These are phyloP conservation scores for Capsicum pubescens DNA, from an alignment of 257 asterid genomes.

Conservation along the genomic window DNA sequence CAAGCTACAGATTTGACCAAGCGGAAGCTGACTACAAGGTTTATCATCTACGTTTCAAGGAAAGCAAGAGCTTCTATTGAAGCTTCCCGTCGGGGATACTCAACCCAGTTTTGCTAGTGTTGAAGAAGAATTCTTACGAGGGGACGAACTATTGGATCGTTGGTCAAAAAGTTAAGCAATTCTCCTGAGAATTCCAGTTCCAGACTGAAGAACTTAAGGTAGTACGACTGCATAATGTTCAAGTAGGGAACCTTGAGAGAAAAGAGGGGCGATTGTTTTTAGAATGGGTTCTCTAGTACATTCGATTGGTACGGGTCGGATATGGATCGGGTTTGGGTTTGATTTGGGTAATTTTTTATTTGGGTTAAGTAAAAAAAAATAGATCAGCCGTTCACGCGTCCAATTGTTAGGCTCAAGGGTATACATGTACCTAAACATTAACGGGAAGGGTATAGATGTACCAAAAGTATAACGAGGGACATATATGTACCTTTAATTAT, in stretches of 20 bases:
- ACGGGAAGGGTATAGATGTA: too few species aligned
- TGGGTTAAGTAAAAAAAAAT: too few species aligned
- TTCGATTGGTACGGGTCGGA: too few species aligned
- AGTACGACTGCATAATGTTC: neutral
- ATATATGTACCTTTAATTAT: too few species aligned
- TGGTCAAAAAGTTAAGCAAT: neutral
- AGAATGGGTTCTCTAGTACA: too few species aligned
- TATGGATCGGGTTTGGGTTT: too few species aligned
- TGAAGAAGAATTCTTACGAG: constrained; percentile 24
- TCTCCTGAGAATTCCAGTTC: constrained; percentile 8
- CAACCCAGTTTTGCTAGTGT: neutral
- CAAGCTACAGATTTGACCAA: constrained; percentile 27
- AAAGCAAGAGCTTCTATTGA: constrained; percentile 35
- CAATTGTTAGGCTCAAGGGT: too few species aligned
- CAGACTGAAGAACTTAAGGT: neutral
- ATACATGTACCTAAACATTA: too few species aligned
- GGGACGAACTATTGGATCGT: neutral
- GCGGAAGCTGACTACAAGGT: constrained; percentile 19
- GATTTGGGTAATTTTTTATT: too few species aligned
- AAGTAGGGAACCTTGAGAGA: constrained; percentile 24
- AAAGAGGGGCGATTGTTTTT: too few species aligned
- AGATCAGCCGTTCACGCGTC: too few species aligned
- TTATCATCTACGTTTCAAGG: constrained; percentile 35
- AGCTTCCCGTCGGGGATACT: constrained; percentile 26
- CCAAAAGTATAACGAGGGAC: too few species aligned